Evolutionary conservation across 202 grass and related monocot genomes (phyloP).

Genomic region (Brachypodium distachyon): DNA sequence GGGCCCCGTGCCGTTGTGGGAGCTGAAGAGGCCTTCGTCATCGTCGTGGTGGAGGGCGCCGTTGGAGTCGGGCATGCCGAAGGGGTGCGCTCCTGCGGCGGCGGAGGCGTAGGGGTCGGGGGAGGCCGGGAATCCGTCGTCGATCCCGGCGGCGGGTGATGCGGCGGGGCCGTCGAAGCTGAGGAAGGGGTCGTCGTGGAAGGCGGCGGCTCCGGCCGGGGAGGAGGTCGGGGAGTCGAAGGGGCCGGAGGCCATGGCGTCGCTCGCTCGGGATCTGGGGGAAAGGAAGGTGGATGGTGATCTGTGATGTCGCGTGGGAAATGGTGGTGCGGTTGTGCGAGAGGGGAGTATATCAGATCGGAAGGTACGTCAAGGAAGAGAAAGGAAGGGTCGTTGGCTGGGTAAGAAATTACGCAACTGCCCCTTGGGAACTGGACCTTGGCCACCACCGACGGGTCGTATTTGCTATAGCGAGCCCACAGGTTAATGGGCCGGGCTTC

Average conservation of each 20-base stretch:
- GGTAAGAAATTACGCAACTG: neutral
- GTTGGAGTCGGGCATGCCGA: slow-evolving; percentile 54
- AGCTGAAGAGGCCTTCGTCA: slow-evolving; percentile 25
- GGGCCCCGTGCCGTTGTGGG: slow-evolving; percentile 17
- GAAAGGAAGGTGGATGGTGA: neutral
- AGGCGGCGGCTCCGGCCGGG: slow-evolving; percentile 22
- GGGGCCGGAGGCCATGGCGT: slow-evolving; percentile 66
- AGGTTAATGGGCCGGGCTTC: too few species aligned
- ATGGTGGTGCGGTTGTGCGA: neutral
- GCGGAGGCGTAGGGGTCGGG: slow-evolving; percentile 36
- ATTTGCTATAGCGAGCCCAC: too few species aligned
- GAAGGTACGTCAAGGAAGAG: neutral
- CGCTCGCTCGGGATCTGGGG: slow-evolving; percentile 28
- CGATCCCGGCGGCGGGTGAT: slow-evolving; percentile 5
- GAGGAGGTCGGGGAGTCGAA: slow-evolving; percentile 41
- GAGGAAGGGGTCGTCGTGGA: slow-evolving; percentile 46
- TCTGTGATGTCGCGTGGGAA: neutral
- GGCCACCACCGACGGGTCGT: too few species aligned
- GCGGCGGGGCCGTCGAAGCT: slow-evolving; percentile 26
- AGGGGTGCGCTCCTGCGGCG: slow-evolving; percentile 21
- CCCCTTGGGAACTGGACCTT: too few species aligned
- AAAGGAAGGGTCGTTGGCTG: neutral
- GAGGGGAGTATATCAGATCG: neutral
- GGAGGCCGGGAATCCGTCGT: slow-evolving; percentile 37
- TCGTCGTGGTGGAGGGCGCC: slow-evolving; percentile 13